Percentiles rank a stretch among this genome's conserved stretches.
These are phyloP conservation scores for Orbilia ellipsospora DNA, from an alignment of 2,329 filamentous ascomycete species.

Conservation along the genomic window DNA sequence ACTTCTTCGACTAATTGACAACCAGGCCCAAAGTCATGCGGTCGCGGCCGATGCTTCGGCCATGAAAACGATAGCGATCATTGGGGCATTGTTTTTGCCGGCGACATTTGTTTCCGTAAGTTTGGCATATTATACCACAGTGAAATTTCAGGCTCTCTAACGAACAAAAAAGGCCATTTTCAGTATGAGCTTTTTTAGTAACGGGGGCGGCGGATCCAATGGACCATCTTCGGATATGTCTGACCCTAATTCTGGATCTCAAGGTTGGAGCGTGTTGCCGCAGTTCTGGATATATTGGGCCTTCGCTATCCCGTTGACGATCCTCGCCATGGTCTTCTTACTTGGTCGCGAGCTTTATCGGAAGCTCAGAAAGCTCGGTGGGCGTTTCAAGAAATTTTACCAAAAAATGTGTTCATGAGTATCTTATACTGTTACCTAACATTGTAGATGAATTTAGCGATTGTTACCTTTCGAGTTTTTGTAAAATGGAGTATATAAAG, in stretches of 20 bases:
- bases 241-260: neutral
- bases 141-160: neutral
- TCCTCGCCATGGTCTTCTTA: neutral
- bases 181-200: conserved; percentile 16
- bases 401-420: too few species aligned
- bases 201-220: neutral
- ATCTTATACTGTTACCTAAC: too few species aligned
- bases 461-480: too few species aligned
- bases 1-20: neutral
- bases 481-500: too few species aligned
- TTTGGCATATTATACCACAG: neutral
- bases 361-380: too few species aligned
- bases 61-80: conserved; percentile 23
- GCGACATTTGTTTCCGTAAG: conserved; percentile 39
- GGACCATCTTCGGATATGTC: neutral
- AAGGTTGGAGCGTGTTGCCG: conserved; percentile 6
- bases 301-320: conserved; percentile 21
- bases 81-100: conserved; percentile 20
- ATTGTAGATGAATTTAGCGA: too few species aligned
- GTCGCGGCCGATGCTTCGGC: conserved; percentile 22
- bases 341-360: too few species aligned
- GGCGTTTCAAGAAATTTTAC: too few species aligned
- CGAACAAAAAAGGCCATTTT: neutral
- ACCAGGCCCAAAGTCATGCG: conserved; percentile 19
- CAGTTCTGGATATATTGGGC: conserved; percentile 38